Base-by-base conservation (phyloP, 1,284 basidiomycete species). In the Melampsora americana region DNA sequence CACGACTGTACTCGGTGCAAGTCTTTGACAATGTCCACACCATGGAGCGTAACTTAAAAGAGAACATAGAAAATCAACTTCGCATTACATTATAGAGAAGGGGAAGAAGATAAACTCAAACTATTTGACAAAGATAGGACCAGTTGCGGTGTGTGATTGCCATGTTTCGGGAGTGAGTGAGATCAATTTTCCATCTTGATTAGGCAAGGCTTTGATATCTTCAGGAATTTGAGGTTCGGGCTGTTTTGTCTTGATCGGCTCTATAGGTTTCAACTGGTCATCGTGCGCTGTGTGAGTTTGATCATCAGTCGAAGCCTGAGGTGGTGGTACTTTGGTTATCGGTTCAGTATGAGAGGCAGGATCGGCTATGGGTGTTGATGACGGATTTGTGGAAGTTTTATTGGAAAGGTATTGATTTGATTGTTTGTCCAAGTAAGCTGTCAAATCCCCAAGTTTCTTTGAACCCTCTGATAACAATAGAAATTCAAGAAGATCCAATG, bases 51-150 rank as follows among this genome's bases (percentile, higher is more conserved):
- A 42, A 35, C 72, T 75, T 12, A 11, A 23, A 62, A 5, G 56
- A 46, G 18, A 26, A 39, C 18, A 2, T 3, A 35, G 3, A 35
- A 35, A 35, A 35, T 35, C 35, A 35, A 35, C 9, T 35, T 35
- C 9, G 5, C 9, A 35, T 4, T 35, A 35, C 3, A 3, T 9
- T 4, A 9, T 4, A 35, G 35, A 35, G 35, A 9, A 35, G 28
- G 48, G 23, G 20, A 11, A 12, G 46, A 32, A 28, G 26, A 48
- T 12, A 23, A 42, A 23, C 61, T 61, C 59, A 28, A 35, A 73
- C 71, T 53, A 73, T n/a, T 73, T 64, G 64, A 73, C 53, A 62
- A 73, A 66, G 7, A 66, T 66, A 2, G 71, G 71, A 30, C 26
- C 32, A 11, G 26, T 28, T n/a, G 64, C 30, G 32, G 64, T 73